phyloP scores from a whole-genome alignment of 1,284 basidiomycete species.

The Melampsora americana region DNA sequence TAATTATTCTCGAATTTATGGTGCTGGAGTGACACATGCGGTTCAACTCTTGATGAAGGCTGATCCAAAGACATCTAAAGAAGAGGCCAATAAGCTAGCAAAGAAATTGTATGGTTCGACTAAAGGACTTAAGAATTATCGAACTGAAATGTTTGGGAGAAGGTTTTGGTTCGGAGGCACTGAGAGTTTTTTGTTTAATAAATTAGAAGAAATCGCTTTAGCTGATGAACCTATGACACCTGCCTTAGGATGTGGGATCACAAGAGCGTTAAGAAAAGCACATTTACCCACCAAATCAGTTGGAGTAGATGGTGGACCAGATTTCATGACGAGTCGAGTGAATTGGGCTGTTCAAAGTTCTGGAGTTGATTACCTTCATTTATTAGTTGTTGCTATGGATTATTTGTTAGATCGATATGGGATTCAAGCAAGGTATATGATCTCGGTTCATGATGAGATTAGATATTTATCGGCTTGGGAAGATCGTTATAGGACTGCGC shows the following conservation, averaged over 20 bases:
- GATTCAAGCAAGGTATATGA: slow-evolving; percentile 87
- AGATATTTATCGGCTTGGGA: slow-evolving; percentile 85
- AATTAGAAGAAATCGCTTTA: slow-evolving; percentile 89
- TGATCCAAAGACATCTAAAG: slow-evolving; percentile 72
- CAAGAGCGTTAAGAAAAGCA: slow-evolving; percentile 81
- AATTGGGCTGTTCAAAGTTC: slow-evolving; percentile 99
- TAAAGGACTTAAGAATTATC: slow-evolving; percentile 75
- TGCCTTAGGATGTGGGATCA: slow-evolving; percentile 89
- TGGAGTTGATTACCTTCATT: slow-evolving; percentile 95
- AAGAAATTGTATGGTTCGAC: slow-evolving; percentile 86
- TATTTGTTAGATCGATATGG: slow-evolving; percentile 75
- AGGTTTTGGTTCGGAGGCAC: slow-evolving; percentile 97
- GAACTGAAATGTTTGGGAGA: slow-evolving; percentile 54
- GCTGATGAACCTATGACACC: slow-evolving; percentile 85
- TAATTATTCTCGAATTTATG: slow-evolving; percentile 98
- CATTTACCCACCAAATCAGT: slow-evolving; percentile 64
- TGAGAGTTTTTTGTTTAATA: slow-evolving; percentile 98
- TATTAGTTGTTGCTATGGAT: slow-evolving; percentile 93
- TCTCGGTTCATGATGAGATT: slow-evolving; percentile 96
- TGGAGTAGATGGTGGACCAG: slow-evolving; percentile 61
- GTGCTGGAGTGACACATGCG: slow-evolving; percentile 92
- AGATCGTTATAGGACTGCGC: slow-evolving; percentile 79
- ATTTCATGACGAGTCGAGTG: slow-evolving; percentile 93
- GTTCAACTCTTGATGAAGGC: slow-evolving; percentile 82
- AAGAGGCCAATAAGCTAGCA: slow-evolving; percentile 75